phyloP scores from a whole-genome alignment of 2,329 filamentous ascomycete genomes.

The Thielaviopsis ethacetica region DNA sequence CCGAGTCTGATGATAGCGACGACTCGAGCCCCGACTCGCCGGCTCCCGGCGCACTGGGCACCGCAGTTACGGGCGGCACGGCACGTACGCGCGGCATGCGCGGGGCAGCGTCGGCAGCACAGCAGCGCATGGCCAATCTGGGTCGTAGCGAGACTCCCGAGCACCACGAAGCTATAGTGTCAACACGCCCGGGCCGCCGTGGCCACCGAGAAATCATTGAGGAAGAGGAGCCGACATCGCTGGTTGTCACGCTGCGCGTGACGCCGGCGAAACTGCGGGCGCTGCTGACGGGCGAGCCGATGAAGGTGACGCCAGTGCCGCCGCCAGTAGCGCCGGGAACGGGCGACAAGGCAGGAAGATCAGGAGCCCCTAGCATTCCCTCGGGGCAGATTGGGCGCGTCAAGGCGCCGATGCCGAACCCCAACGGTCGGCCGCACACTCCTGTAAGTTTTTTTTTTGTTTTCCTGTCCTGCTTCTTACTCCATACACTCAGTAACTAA shows the following conservation, averaged over 20 bases:
- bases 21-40: constrained; percentile 80
- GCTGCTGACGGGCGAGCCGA: constrained; percentile 35
- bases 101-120: constrained; percentile 71
- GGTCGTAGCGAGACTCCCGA: constrained; percentile 85
- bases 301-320: constrained; percentile 14
- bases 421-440: constrained; percentile 37
- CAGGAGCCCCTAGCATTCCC: constrained; percentile 19
- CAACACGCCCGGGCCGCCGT: constrained; percentile 45
- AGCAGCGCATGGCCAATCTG: constrained; percentile 70
- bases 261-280: constrained; percentile 54
- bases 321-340: constrained; percentile 5
- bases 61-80: constrained; percentile 43
- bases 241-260: constrained; percentile 63
- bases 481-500: neutral
- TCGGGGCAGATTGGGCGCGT: constrained; percentile 47
- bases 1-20: constrained; percentile 84
- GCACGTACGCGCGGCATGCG: constrained; percentile 78
- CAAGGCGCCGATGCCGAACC: constrained; percentile 46
- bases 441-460: constrained; percentile 35
- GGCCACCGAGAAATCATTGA: constrained; percentile 53
- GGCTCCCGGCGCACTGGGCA: constrained; percentile 46
- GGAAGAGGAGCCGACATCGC: constrained; percentile 54
- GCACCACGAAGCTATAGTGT: constrained; percentile 54
- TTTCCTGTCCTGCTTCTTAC: neutral
- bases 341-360: neutral